These are phyloP conservation scores for Auriscalpium orientale DNA, from an alignment of 768 basidiomycete genomes.

Conservation along the genomic window DNA sequence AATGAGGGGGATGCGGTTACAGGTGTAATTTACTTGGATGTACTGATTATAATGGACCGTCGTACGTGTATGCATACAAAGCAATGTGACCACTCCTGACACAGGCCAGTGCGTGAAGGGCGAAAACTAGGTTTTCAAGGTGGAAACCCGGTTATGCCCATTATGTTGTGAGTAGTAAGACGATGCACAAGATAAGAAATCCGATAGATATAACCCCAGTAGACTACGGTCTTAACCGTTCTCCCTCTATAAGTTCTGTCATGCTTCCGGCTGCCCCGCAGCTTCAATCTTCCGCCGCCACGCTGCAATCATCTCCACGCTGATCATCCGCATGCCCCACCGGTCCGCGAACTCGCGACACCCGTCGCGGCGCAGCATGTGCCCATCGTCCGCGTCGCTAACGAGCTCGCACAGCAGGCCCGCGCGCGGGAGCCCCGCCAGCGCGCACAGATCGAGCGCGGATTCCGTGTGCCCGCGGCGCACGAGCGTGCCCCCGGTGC, in stretches of 20 bases:
- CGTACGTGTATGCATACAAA: too few species aligned
- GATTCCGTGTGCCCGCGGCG: constrained; percentile 93
- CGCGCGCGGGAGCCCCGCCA: constrained; percentile 60
- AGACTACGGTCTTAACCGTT: background rate
- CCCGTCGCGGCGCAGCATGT: constrained; percentile 93
- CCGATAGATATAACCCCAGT: background rate
- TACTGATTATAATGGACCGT: too few species aligned
- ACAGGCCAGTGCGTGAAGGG: too few species aligned
- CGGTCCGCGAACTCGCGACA: constrained; percentile 85
- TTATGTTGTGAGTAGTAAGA: background rate
- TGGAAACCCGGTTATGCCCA: too few species aligned
- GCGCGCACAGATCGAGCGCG: constrained; percentile 75
- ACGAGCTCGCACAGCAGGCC: constrained; percentile 94
- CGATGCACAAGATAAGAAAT: background rate
- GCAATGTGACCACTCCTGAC: too few species aligned
- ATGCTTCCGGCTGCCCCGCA: background rate
- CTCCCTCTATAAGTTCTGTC: background rate
- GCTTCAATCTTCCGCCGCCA: constrained; percentile 20
- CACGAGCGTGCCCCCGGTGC: constrained; percentile 75
- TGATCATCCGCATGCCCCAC: constrained; percentile 92
- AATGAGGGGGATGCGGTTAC: background rate
- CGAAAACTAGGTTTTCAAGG: too few species aligned
- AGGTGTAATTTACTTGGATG: background rate
- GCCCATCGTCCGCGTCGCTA: constrained; percentile 81
- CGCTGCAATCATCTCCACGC: constrained; percentile 74